phyloP scores from a whole-genome alignment of 2,329 filamentous ascomycete genomes.

The Penicillium decumbens region DNA sequence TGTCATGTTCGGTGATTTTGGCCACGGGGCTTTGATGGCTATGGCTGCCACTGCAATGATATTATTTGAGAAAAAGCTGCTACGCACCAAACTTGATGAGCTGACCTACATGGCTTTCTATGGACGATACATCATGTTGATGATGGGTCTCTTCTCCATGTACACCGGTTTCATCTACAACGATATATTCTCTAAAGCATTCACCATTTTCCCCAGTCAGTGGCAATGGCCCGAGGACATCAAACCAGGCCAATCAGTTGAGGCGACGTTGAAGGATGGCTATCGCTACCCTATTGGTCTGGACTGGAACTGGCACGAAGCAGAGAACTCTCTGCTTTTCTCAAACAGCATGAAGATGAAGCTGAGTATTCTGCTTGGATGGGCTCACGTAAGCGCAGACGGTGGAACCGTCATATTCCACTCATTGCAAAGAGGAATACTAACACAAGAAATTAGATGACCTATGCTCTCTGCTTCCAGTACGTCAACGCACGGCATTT shows the following conservation, averaged over 20 bases:
- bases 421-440: not conserved
- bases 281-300: conserved; percentile 95
- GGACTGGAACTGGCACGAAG: conserved; percentile 94
- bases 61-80: conserved; percentile 83
- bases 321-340: conserved; percentile 92
- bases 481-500: conserved; percentile 94
- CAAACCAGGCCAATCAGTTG: conserved; percentile 59
- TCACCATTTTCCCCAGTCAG: conserved; percentile 82
- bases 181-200: conserved; percentile 89
- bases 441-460: conserved; percentile 58
- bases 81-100: conserved; percentile 86
- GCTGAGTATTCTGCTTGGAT: conserved; percentile 94
- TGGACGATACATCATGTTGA: conserved; percentile 93
- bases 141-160: conserved; percentile 96
- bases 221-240: conserved; percentile 79
- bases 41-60: conserved; percentile 85
- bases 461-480: conserved; percentile 89
- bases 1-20: conserved; percentile 99
- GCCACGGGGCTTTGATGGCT: conserved; percentile 87
- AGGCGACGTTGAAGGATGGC: conserved; percentile 62
- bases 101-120: conserved; percentile 98
- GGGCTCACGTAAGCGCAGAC: conserved; percentile 62
- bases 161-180: conserved; percentile 98
- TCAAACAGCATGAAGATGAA: conserved; percentile 99
- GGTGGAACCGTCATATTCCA: not conserved